These are phyloP conservation scores for Cephalotrichum gorgonifer DNA, from an alignment of 2,329 filamentous ascomycete species.

Conservation along the genomic window DNA sequence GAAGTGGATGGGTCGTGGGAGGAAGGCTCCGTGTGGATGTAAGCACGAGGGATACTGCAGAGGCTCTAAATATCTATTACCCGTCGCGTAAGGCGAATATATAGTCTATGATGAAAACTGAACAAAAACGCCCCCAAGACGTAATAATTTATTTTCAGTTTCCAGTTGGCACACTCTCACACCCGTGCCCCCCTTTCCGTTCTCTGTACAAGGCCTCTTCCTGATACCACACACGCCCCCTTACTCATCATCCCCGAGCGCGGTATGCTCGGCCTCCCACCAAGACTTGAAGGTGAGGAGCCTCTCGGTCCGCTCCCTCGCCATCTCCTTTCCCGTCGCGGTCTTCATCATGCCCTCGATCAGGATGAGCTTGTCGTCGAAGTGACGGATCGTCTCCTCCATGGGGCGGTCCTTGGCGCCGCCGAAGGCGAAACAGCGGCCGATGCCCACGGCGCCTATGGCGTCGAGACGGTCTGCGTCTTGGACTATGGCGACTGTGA, in stretches of 20 bases:
- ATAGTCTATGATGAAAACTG: not conserved
- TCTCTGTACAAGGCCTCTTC: too few species aligned
- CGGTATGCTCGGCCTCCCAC: constrained; percentile 44
- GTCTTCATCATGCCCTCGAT: constrained; percentile 59
- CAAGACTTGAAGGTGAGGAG: constrained; percentile 43
- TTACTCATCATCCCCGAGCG: not conserved
- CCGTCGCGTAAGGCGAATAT: not conserved
- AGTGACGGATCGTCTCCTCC: constrained; percentile 60
- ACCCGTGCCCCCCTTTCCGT: not conserved
- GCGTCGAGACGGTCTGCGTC: constrained; percentile 91
- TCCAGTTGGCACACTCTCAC: not conserved
- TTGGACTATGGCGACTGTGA: constrained; percentile 65
- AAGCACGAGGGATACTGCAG: not conserved
- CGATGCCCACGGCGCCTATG: constrained; percentile 78
- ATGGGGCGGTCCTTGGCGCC: constrained; percentile 53
- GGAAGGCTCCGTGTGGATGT: not conserved
- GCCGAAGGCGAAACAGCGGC: constrained; percentile 52
- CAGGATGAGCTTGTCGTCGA: constrained; percentile 62
- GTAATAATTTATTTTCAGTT: not conserved
- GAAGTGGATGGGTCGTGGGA: too few species aligned
- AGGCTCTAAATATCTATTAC: not conserved
- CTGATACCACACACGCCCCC: too few species aligned
- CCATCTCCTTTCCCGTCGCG: constrained; percentile 39
- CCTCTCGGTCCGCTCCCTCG: constrained; percentile 40
- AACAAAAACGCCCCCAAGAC: too few species aligned